Conservation (phyloP, 805 yeast species). For the Wickerhamiella kurtzmanii region DNA sequence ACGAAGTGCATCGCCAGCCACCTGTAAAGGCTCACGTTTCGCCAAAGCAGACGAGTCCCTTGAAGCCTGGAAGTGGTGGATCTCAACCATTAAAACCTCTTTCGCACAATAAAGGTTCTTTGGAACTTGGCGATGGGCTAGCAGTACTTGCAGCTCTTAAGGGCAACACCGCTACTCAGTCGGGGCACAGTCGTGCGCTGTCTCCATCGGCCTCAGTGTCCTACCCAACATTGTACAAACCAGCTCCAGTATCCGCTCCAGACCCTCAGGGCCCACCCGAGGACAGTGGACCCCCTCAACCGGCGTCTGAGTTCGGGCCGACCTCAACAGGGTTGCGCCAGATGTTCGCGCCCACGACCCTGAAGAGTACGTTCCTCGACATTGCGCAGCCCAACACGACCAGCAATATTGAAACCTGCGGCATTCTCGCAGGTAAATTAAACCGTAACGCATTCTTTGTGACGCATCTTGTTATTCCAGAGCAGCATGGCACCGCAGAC, state of each 20-base stretch:
- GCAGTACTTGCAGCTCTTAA: not conserved
- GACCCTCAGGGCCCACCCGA: not conserved
- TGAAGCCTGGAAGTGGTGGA: too few relatives aligned
- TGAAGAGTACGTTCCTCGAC: conserved; percentile 33
- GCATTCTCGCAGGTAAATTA: conserved; percentile 51
- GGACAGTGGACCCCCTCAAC: not conserved
- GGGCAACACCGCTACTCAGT: not conserved
- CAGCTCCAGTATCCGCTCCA: not conserved
- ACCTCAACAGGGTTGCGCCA: not conserved
- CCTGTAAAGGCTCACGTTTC: too few relatives aligned
- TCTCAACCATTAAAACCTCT: too few relatives aligned
- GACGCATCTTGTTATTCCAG: conserved; percentile 48
- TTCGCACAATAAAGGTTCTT: too few relatives aligned
- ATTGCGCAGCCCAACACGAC: conserved; percentile 39
- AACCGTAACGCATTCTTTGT: conserved; percentile 48
- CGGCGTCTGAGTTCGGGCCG: not conserved
- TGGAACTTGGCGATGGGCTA: not conserved
- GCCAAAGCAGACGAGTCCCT: too few relatives aligned
- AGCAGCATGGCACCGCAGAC: conserved; percentile 47
- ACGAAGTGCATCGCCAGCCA: too few relatives aligned
- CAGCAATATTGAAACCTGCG: conserved; percentile 48
- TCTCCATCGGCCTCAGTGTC: not conserved
- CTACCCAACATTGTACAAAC: not conserved
- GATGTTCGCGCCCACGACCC: conserved; percentile 35
- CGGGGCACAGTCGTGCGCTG: not conserved